Conservation (phyloP, 2,329 filamentous ascomycete genomes). For the Aspergillus cejpii region DNA sequence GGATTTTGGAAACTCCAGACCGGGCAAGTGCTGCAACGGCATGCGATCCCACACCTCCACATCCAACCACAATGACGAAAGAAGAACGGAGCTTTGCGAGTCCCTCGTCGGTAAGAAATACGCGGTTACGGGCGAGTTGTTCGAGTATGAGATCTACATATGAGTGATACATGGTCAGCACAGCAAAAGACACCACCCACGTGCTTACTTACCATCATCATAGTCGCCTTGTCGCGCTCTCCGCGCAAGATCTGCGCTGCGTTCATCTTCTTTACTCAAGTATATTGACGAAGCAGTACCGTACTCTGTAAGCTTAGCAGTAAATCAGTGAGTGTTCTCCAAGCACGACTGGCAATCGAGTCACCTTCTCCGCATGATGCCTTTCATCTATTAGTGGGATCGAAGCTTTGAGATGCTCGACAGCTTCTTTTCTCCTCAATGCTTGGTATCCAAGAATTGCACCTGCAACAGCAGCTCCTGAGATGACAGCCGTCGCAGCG, state of each 20-base stretch:
- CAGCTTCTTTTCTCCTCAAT: conserved; percentile 48
- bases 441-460: conserved; percentile 54
- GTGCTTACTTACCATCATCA: conserved; percentile 48
- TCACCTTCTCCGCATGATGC: conserved; percentile 48
- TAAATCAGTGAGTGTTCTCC: conserved; percentile 30
- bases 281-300: conserved; percentile 33
- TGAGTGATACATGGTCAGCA: conserved; percentile 3
- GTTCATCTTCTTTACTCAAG: conserved; percentile 50
- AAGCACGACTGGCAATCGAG: background rate
- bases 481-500: conserved; percentile 39
- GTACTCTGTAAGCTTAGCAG: conserved; percentile 46
- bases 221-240: conserved; percentile 58
- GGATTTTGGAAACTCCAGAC: conserved; percentile 79
- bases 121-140: conserved; percentile 85
- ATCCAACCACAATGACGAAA: conserved; percentile 85
- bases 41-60: conserved; percentile 92
- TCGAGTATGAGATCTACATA: conserved; percentile 77
- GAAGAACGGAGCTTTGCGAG: conserved; percentile 70
- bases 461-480: conserved; percentile 41
- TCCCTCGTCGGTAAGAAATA: conserved; percentile 79
- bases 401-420: conserved; percentile 54
- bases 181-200: background rate
- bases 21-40: conserved; percentile 77
- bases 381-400: conserved; percentile 51
- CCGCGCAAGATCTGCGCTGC: conserved; percentile 52